phyloP scores from a whole-genome alignment of 1,139 yeast species.

The Blastobotrys serpentis region DNA sequence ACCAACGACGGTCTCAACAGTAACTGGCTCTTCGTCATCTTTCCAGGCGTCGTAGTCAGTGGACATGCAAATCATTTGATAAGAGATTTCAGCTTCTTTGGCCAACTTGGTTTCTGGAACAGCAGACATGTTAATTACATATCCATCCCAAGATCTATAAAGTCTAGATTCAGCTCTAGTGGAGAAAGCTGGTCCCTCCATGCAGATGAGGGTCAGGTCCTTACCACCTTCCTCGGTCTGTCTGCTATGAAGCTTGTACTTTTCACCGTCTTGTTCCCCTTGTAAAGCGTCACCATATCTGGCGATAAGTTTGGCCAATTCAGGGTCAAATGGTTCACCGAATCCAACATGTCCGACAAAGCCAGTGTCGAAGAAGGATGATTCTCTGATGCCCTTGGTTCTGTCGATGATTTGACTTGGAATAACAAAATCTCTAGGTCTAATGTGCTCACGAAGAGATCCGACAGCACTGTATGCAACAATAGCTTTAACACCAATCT shows the following conservation, averaged over 20 bases:
- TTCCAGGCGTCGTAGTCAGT: slow-evolving; percentile 99
- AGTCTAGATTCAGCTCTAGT: slow-evolving; percentile 95
- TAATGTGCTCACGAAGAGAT: slow-evolving; percentile 81
- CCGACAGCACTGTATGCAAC: slow-evolving; percentile 97
- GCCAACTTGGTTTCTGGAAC: slow-evolving; percentile 96
- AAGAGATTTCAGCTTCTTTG: slow-evolving; percentile 92
- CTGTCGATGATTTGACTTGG: slow-evolving; percentile 96
- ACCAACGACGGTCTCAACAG: slow-evolving; percentile 93
- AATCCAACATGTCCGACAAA: slow-evolving; percentile 96
- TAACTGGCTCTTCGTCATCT: slow-evolving; percentile 90
- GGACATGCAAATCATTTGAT: slow-evolving; percentile 98
- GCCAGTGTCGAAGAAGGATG: slow-evolving; percentile 88
- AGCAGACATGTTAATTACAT: slow-evolving; percentile 94
- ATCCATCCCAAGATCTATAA: slow-evolving; percentile 89
- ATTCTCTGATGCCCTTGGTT: slow-evolving; percentile 90
- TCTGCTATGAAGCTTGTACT: slow-evolving; percentile 54
- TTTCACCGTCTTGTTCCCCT: slow-evolving; percentile 35
- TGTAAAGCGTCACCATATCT: slow-evolving; percentile 56
- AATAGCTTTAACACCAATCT: slow-evolving; percentile 80
- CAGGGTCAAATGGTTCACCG: slow-evolving; percentile 91
- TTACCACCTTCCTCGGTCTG: slow-evolving; percentile 50
- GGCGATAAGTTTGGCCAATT: slow-evolving; percentile 63
- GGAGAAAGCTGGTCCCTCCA: slow-evolving; percentile 99
- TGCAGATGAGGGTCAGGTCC: slow-evolving; percentile 84
- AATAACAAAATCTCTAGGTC: slow-evolving; percentile 90